Evolutionary conservation across 1,139 yeast species (phyloP).

Genomic region (Suhomyces bokatorum): DNA sequence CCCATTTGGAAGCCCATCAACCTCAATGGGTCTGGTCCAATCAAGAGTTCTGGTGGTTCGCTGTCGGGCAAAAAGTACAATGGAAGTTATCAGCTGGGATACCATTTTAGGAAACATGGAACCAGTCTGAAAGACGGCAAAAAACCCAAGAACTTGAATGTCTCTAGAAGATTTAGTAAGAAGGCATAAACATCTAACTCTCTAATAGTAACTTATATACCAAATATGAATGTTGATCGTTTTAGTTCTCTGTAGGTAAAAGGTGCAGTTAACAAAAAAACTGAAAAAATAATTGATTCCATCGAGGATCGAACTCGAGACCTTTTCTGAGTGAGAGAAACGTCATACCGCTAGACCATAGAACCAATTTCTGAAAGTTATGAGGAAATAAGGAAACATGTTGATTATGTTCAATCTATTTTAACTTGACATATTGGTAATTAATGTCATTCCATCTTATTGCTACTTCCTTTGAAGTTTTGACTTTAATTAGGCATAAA

Average conservation of each 20-base stretch:
- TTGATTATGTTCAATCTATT: too few species aligned
- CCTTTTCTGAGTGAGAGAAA: conserved; percentile 18
- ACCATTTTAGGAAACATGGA: conserved; percentile 8
- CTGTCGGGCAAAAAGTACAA: conserved; percentile 6
- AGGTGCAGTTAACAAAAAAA: neutral
- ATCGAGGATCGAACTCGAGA: conserved; percentile 19
- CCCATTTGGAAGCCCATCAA: conserved; percentile 35
- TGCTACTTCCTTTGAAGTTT: too few species aligned
- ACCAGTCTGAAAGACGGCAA: conserved; percentile 5
- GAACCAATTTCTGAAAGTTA: conserved; percentile 11
- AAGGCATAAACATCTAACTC: conserved; percentile 1
- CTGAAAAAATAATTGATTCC: conserved; percentile 13
- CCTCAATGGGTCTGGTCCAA: conserved; percentile 15
- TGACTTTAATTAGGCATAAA: too few species aligned
- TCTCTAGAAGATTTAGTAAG: conserved; percentile 18
- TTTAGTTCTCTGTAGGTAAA: neutral
- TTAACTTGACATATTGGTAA: too few species aligned
- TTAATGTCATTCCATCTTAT: too few species aligned
- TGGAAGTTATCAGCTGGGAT: conserved; percentile 10
- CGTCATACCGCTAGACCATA: conserved; percentile 20
- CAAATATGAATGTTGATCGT: neutral
- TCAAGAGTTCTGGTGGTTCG: conserved; percentile 6
- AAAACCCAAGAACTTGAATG: conserved; percentile 14
- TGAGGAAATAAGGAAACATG: neutral
- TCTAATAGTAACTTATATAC: conserved; percentile 1